phyloP scores from a whole-genome alignment of 139 green algal genomes.

The Pleodorina starrii region DNA sequence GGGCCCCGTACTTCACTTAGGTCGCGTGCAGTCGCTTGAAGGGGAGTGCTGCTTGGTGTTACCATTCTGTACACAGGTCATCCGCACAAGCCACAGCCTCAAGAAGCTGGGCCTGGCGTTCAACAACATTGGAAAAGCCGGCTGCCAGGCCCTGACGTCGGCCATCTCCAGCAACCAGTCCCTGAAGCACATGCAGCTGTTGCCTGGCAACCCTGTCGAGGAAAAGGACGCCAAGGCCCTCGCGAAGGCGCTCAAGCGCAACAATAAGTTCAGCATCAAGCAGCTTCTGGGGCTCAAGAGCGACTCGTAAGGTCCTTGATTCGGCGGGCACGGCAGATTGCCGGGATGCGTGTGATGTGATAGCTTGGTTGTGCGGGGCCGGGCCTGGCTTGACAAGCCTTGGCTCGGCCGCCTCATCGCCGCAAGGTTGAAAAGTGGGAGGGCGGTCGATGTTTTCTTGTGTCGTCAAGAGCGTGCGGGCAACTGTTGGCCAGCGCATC shows the following conservation, averaged over 20 bases:
- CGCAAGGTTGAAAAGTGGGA: no score
- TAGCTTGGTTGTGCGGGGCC: no score
- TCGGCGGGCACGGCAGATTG: no score
- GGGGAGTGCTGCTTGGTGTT: no score
- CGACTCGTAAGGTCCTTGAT: no score
- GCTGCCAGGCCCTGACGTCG: slow-evolving; percentile 68
- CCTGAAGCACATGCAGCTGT: slow-evolving; percentile 68
- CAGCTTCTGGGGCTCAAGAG: slow-evolving; percentile 48
- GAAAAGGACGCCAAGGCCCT: slow-evolving; percentile 62
- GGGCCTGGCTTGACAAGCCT: not conserved
- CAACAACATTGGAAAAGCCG: slow-evolving; percentile 67
- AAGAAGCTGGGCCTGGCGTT: slow-evolving; percentile 67
- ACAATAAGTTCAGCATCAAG: slow-evolving; percentile 62
- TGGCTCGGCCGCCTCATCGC: not conserved
- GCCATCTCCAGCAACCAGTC: slow-evolving; percentile 58
- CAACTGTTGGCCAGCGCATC: no score
- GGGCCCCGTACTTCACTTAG: no score
- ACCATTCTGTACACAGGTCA: no score
- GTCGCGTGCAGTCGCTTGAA: no score
- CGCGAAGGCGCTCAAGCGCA: slow-evolving; percentile 57
- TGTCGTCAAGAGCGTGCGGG: no score
- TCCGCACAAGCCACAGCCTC: slow-evolving; percentile 46
- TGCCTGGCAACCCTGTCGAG: slow-evolving; percentile 66
- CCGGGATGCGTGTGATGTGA: no score
- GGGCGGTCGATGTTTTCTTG: no score